Conservation (phyloP, 352 stramenopile species). For the Globisporangium perplexum region DNA sequence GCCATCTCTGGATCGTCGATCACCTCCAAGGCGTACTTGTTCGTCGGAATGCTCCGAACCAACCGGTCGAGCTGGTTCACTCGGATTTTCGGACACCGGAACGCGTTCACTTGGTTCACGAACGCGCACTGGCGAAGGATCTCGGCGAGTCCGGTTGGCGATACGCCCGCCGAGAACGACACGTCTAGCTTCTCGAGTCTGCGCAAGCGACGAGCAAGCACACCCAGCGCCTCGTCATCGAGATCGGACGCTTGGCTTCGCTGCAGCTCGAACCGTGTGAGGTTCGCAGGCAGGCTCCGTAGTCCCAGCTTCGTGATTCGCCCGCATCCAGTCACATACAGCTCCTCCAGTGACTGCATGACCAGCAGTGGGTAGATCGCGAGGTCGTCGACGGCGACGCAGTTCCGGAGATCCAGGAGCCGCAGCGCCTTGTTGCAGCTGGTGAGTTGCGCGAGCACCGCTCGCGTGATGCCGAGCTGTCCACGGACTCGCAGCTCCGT, state of each 20-base stretch:
- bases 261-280: conserved; percentile 33
- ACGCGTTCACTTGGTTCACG: conserved; percentile 47
- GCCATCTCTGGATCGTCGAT: conserved; percentile 33
- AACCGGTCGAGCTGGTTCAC: conserved; percentile 20
- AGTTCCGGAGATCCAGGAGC: conserved; percentile 54
- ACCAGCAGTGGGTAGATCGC: conserved; percentile 54
- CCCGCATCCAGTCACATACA: conserved; percentile 35
- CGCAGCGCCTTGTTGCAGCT: conserved; percentile 47
- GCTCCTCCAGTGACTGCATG: conserved; percentile 44
- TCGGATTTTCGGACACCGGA: conserved; percentile 28
- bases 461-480: conserved; percentile 35
- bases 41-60: conserved; percentile 9
- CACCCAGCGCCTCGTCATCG: conserved; percentile 23
- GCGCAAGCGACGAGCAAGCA: conserved; percentile 20
- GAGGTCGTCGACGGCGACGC: conserved; percentile 45
- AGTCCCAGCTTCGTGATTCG: conserved; percentile 31
- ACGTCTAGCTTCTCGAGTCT: conserved; percentile 43
- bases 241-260: conserved; percentile 11
- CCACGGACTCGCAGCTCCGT: conserved; percentile 25
- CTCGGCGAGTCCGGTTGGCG: conserved; percentile 15
- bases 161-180: conserved; percentile 23
- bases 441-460: conserved; percentile 41
- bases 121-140: conserved; percentile 34
- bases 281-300: conserved; percentile 30
- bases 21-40: conserved; percentile 41